Conservation (phyloP, 2,329 filamentous ascomycete genomes). For the Phaeosphaeriaceae sp. region DNA sequence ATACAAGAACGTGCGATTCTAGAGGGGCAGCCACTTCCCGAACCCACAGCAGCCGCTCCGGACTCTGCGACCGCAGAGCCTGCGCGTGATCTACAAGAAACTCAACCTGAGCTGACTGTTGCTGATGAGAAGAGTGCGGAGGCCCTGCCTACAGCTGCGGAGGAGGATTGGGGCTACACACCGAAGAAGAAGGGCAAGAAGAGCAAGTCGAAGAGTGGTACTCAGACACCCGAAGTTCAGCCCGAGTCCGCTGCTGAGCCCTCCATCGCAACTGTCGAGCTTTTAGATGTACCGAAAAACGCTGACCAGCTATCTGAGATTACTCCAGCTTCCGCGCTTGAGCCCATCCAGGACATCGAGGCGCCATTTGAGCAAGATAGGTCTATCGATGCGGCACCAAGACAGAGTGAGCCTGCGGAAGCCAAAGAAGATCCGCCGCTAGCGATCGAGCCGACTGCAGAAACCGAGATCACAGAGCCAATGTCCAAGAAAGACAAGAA, state of each 20-base stretch:
- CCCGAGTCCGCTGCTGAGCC: conserved; percentile 1
- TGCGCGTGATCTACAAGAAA: not conserved
- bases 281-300: not conserved
- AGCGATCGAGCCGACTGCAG: not conserved
- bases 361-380: not conserved
- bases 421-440: not conserved
- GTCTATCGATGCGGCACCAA: not conserved
- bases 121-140: not conserved
- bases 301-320: not conserved
- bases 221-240: conserved; percentile 13
- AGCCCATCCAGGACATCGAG: not conserved
- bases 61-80: not conserved
- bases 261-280: not conserved
- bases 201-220: conserved; percentile 22
- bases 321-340: not conserved
- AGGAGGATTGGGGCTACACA: conserved; percentile 16
- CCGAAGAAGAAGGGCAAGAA: conserved; percentile 34
- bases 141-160: not conserved
- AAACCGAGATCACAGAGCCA: not conserved
- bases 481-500: conserved; percentile 24
- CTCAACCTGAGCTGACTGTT: not conserved
- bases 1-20: not conserved
- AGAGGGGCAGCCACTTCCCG: not conserved
- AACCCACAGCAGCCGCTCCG: not conserved
- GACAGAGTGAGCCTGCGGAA: conserved; percentile 19